Evolutionary conservation across 495 filamentous ascomycete species (phyloP), one percentile per base, ranked within the genome.

Genomic region (Friedmanniomyces simplex): DNA sequence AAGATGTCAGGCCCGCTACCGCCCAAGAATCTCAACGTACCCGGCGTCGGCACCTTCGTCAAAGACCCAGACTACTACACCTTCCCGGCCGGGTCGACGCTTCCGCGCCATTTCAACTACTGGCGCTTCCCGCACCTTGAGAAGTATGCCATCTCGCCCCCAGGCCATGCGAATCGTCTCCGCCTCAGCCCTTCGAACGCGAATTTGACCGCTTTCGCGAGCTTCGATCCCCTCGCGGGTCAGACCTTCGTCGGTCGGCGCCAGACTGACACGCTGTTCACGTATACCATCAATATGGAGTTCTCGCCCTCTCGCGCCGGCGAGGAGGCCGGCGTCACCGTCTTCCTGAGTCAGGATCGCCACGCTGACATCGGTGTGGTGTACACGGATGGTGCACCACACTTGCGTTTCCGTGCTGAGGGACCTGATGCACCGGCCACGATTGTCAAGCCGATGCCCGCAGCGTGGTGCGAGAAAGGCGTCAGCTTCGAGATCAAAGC

Each of bases 311-410:
- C 56, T 1, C 50, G 41, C 1, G 4, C 57, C 10, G 72, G 63
- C 13, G 54, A 65, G 45, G 63, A 67, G 59, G 67, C 65, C 26
- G 65, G 65, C 20, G 69, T 50, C 66, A 75, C 72, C 0, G 67
- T 71, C 2, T 81, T 81, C 59, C 63, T 77, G 20, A 76, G 71
- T 16, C 77, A 81, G 61, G 77, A 75, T 59, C 76, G 79, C 54
- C 78, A 79, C 50, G 57, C 78, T 11, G 75, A 79, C 43, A 2
- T 52, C 18, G 75, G 76, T n/a, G 57, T 79, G 21, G 73, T 74
- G 16, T 11, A 26, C 50, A 14, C 49, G 24, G 34, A 24, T 18
- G 37, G 39, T 57, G 0, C 50, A 30, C 5, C 62, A 62, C 5
- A 66, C 48, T 61, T 63, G 45, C 53, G 60, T 42, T 63, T 62